Conservation (phyloP, 495 filamentous ascomycete species). For the Aspergillus conjunctus region DNA sequence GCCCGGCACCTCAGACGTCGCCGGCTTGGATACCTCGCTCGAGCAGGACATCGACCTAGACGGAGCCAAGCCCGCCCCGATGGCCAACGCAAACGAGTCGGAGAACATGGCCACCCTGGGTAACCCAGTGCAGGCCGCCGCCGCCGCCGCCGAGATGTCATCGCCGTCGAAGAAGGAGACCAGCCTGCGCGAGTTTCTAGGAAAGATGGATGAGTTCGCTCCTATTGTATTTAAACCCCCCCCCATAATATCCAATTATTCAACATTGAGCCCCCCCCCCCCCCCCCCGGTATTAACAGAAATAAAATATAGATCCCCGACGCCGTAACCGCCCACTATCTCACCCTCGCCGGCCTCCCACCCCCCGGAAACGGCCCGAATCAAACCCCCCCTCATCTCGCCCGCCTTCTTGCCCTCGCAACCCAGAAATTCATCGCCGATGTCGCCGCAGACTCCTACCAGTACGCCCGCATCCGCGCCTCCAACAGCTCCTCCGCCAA, state of each 20-base stretch:
- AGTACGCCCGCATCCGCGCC: constrained; percentile 91
- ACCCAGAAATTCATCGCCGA: constrained; percentile 98
- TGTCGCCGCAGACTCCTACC: constrained; percentile 95
- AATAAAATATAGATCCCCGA: constrained; percentile 76
- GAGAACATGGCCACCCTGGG: constrained; percentile 10
- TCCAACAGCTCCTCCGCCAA: constrained; percentile 82
- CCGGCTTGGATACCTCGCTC: constrained; percentile 40
- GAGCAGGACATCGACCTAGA: constrained; percentile 52
- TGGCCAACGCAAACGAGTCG: constrained; percentile 18
- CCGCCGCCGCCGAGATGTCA: constrained; percentile 35
- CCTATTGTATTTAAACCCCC: constrained; percentile 72
- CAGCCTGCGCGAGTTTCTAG: constrained; percentile 83
- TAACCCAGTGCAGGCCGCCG: constrained; percentile 24
- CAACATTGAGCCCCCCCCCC: neutral
- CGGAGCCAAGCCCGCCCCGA: constrained; percentile 24
- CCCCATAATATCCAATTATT: neutral
- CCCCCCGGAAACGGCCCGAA: constrained; percentile 79
- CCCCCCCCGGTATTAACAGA: neutral
- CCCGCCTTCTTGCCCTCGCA: constrained; percentile 89
- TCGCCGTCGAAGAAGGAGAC: constrained; percentile 83
- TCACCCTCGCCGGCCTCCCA: constrained; percentile 90
- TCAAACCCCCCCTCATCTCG: constrained; percentile 81
- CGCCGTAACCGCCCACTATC: constrained; percentile 96
- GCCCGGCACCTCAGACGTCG: constrained; percentile 22
- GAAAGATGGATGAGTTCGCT: constrained; percentile 98